Base-by-base conservation (phyloP, 2,329 filamentous ascomycete species). In the Ascocoryne sarcoides region DNA sequence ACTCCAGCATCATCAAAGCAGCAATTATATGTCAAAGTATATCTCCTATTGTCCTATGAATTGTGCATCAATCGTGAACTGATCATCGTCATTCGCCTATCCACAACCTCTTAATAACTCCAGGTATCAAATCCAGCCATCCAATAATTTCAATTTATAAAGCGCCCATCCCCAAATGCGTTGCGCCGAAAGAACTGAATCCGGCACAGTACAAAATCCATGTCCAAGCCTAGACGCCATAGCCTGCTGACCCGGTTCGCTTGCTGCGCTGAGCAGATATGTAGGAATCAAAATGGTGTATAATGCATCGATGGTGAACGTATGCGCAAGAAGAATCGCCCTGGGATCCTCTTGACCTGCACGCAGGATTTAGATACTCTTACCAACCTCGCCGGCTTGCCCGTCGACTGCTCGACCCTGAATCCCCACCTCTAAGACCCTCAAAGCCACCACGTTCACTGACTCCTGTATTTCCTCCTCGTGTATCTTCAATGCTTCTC, bases 401-500 rank as follows among this genome's bases (percentile, higher is more conserved):
- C 42, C 56, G 47, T 14, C 56, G 48, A 36, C 53, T 56, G 29
- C 54, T 57, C 14, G 46, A 52, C 12, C 48, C 46, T 16, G 55
- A 57, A 29, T 60, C 57, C 5, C 53, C 55, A 19, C 50, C 48
- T 45, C 52, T 45, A 32, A 36, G 34, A 17, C 39, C 18, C 23
- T 56, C 52, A 31, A 45, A 55, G 15, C 34, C 45, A 17, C 46
- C 47, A 38, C 55, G 47, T 15, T 52, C 54, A 26, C 26, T 36
- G n/a, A 37, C 20, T 19, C 43, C 48, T 3, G 33, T 29, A 31
- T 39, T 39, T 10, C 44, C 43, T 20, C 48, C 49, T 32, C 40
- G 41, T 10, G 38, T 36, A n/a, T 23, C 76, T 49, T 81, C 76
- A 5, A 79, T 58, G 23, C 55, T 80, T 46, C 73, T 68, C 46